A percentile compares a stretch with the other conserved stretches of the same genome.
phyloP scores from a whole-genome alignment of 805 yeast species.

The Ogataea pignaliae region DNA sequence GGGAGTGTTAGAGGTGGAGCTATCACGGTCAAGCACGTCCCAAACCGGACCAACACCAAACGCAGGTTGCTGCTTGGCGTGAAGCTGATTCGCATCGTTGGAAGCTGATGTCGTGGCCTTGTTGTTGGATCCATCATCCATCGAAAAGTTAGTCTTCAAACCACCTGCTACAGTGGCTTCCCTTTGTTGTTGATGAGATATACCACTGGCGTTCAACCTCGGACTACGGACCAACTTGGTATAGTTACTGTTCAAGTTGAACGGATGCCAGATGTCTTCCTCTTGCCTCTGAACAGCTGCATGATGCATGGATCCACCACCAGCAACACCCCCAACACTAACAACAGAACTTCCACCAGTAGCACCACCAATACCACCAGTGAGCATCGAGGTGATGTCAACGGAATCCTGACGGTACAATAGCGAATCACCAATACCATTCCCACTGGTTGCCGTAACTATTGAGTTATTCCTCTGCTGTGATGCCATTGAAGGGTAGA shows the following conservation, averaged over 20 bases:
- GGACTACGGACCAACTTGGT: not conserved
- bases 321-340: slow-evolving; percentile 3
- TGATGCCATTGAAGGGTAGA: not conserved
- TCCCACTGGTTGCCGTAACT: not conserved
- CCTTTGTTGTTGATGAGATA: not conserved
- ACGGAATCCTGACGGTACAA: slow-evolving; percentile 15
- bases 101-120: not conserved
- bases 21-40: slow-evolving; percentile 7
- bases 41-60: slow-evolving; percentile 27
- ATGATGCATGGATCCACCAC: too few relatives aligned
- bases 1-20: not conserved
- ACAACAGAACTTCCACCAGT: not conserved
- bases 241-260: slow-evolving; percentile 5
- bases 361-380: slow-evolving; percentile 3
- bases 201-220: not conserved
- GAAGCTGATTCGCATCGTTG: slow-evolving; percentile 13
- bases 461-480: not conserved
- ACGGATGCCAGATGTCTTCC: slow-evolving; percentile 23
- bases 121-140: not conserved
- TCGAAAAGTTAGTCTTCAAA: not conserved
- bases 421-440: not conserved
- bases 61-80: too few relatives aligned
- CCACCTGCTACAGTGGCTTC: not conserved
- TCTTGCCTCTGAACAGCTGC: not conserved
- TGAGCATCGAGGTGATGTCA: slow-evolving; percentile 20